phyloP scores from a whole-genome alignment of 352 stramenopile genomes.

The Achlya hypogyna region DNA sequence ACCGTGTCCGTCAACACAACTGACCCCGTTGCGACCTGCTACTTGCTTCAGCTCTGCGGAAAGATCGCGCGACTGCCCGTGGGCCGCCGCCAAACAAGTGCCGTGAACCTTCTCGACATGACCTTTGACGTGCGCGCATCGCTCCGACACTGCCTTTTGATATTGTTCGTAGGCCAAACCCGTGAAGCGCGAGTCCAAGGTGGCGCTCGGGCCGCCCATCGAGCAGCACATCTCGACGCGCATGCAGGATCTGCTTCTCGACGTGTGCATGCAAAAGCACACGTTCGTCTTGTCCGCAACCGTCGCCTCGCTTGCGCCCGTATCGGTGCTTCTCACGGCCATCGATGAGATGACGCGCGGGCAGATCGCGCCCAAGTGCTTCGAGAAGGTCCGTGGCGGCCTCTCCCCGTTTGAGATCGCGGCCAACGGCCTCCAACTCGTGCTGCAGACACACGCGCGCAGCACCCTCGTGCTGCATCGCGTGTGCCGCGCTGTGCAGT shows the following conservation, averaged over 20 bases:
- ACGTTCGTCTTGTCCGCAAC: conserved; percentile 23
- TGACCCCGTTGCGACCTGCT: conserved; percentile 54
- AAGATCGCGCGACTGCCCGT: conserved; percentile 44
- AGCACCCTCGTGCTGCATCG: conserved; percentile 38
- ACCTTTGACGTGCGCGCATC: conserved; percentile 31
- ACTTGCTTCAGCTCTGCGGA: conserved; percentile 48
- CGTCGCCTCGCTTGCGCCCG: conserved; percentile 19
- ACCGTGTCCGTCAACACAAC: conserved; percentile 36
- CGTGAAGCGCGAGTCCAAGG: conserved; percentile 3
- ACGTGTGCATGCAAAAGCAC: conserved; percentile 26
- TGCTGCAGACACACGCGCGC: conserved; percentile 11
- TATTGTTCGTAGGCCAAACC: background rate
- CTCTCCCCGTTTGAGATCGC: conserved; percentile 56
- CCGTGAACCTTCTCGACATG: conserved; percentile 42
- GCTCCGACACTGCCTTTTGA: background rate
- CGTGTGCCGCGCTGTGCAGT: conserved; percentile 20
- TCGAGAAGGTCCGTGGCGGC: conserved; percentile 37
- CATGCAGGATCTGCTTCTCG: conserved; percentile 45
- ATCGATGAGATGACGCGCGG: conserved; percentile 49
- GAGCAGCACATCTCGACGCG: conserved; percentile 27
- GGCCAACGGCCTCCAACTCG: conserved; percentile 12
- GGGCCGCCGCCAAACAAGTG: background rate
- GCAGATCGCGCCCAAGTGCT: conserved; percentile 29
- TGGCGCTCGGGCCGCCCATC: background rate
- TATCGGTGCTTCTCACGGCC: conserved; percentile 37